Evolutionary conservation across 176 grass and related monocot genomes (phyloP).

Genomic region (Tuctoria greenei): DNA sequence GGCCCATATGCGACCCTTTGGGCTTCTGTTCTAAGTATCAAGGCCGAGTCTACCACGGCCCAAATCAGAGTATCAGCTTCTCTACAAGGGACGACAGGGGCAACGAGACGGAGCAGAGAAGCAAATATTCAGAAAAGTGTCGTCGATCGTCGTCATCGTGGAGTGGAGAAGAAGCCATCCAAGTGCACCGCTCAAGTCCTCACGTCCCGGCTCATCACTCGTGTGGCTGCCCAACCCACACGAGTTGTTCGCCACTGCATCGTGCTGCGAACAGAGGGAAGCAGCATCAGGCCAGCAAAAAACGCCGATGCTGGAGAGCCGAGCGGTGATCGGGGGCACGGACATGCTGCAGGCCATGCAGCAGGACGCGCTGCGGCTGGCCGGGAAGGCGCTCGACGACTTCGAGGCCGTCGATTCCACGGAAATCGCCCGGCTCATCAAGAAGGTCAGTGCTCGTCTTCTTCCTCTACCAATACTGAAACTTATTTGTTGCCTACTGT

Average conservation of each 20-base stretch:
- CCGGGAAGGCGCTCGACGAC: constrained; percentile 54
- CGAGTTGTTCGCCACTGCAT: neutral
- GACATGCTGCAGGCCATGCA: constrained; percentile 58
- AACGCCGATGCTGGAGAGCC: constrained; percentile 54
- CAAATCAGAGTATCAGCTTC: neutral
- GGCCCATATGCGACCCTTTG: neutral
- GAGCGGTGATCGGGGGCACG: constrained; percentile 61
- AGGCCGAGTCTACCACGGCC: neutral
- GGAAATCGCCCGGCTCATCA: constrained; percentile 55
- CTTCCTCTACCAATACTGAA: neutral
- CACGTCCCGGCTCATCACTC: neutral
- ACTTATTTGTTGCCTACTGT: neutral
- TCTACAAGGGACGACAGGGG: neutral
- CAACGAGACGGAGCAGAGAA: neutral
- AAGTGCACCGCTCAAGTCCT: neutral
- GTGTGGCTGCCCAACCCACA: too few relatives aligned
- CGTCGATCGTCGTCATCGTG: neutral
- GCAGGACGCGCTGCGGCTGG: constrained; percentile 43
- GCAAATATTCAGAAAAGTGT: neutral
- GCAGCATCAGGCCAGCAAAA: neutral
- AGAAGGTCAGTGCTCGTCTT: constrained; percentile 27
- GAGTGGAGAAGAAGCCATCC: neutral
- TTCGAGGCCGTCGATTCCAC: constrained; percentile 54
- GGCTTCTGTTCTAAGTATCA: neutral
- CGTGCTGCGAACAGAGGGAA: neutral